Base-by-base conservation (phyloP, 768 basidiomycete species). In the Boletus subcaerulescens region DNA sequence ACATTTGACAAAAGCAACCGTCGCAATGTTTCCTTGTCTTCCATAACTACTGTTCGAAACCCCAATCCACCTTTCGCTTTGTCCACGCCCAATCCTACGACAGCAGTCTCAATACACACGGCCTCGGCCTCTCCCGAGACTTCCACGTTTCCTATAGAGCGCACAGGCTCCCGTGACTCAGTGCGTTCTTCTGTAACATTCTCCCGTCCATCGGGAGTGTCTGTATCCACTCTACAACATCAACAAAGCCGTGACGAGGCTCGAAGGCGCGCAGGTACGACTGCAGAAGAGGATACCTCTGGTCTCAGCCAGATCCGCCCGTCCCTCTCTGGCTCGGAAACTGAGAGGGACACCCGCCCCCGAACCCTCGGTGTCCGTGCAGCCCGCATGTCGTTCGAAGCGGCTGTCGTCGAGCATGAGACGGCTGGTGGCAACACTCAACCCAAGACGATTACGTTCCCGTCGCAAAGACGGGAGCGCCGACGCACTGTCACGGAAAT, bases 91-190 rank as follows among this genome's bases (percentile, higher is more conserved):
- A 81, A 77, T 53, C 75, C 85, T 1, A 89, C 87, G 36, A 90
- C 87, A 17, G 85, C 84, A 15, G 52, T 89, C 13, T 87, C 86
- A 2, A 68, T 81, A 0, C 83, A 86, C 58, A 89, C 85, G 0
- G 85, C 83, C 5, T 81, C 82, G 5, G 79, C 77, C 55, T 70
- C 77, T 7, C 73, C 74, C 31, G 71, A 71, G 54, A 57, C 53
- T 20, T 60, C 73, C 14, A 51, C 66, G 2, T 60, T 65, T 26
- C 67, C 63, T 29, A 44, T 83, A 31, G 63, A 72, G 17, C 75
- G 82, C 22, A 74, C 74, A n/a, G 75, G 79, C 18, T 86, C 84
- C 0, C 73, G 70, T 17, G 72, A 76, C 44, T 77, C 78, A 0
- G 52, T 69, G 3, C 72, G 79, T 18, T 76, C 77, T 18, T 76